A percentile compares a stretch with the other conserved stretches of the same genome.
Evolutionary conservation across 768 basidiomycete species (phyloP).

Genomic region (Leucosporidium scottii): DNA sequence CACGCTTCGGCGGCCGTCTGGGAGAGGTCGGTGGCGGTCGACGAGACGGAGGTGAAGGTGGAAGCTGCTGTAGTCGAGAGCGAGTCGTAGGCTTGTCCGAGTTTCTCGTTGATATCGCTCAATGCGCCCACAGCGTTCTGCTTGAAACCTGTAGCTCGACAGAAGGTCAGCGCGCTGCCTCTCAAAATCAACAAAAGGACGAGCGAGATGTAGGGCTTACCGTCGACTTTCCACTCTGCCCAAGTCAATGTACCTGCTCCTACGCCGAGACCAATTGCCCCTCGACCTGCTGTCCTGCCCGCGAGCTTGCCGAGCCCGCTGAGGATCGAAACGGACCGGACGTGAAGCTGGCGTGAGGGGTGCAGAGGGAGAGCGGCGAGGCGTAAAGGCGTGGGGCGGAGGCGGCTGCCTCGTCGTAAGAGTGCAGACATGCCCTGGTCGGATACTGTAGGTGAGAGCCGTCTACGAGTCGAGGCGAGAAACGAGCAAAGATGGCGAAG

Average conservation of each 20-base stretch:
- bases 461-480: too few relatives aligned
- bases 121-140: conserved; percentile 13
- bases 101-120: conserved; percentile 17
- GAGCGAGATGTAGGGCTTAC: conserved; percentile 46
- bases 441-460: too few relatives aligned
- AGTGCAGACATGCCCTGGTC: too few relatives aligned
- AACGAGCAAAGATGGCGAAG: too few relatives aligned
- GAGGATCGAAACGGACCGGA: conserved; percentile 26
- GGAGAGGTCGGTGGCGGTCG: conserved; percentile 48
- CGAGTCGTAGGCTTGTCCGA: conserved; percentile 18
- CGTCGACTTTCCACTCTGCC: conserved; percentile 94
- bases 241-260: conserved; percentile 88
- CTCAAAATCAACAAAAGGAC: neutral
- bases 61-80: conserved; percentile 40
- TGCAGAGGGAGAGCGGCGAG: too few relatives aligned
- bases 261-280: conserved; percentile 43
- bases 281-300: conserved; percentile 25
- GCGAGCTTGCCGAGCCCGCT: conserved; percentile 24
- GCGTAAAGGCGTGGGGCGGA: too few relatives aligned
- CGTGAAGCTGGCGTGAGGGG: conserved; percentile 14
- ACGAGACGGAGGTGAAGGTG: conserved; percentile 57
- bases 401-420: too few relatives aligned
- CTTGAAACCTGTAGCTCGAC: conserved; percentile 18
- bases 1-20: conserved; percentile 34
- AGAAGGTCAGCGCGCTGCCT: neutral